Evolutionary conservation across 2,329 filamentous ascomycete genomes (phyloP), one percentile per base, ranked within the genome.

Genomic region (Sporothrix phasma): DNA sequence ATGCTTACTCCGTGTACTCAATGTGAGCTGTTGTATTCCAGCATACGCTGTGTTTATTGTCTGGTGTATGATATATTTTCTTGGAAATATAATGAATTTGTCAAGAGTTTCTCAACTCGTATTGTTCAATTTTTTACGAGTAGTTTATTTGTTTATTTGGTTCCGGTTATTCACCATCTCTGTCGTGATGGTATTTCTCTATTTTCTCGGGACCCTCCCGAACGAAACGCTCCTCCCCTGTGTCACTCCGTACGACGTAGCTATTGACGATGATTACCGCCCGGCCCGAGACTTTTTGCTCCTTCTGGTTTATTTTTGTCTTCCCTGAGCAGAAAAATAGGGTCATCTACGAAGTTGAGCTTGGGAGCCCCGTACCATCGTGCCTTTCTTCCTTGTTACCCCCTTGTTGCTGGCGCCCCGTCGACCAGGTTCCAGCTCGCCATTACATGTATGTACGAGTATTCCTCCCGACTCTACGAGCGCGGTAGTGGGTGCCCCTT

Each of bases 221-320:
- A 37, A 39, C 31, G 19, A 31, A 22, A 37, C 37, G 49, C n/a
- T n/a, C 2, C n/a, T 19, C 51, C 51, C 51, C 31, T 54, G 51
- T 54, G 51, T 22, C 24, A 37, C 31, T 15, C 51, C 31, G 51
- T 39, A 22, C n/a, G n/a, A 54, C 54, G n/a, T 37, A 13, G 11
- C 10, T 13, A 37, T 37, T 17, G 19, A 29, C 19, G 54, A 29
- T 6, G 37, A 19, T n/a, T n/a, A 43, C 41, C 10, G 29, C 47
- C 41, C 41, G 26, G 7, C n/a, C n/a, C 43, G 43, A 19, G 46
- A 11, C 2, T 47, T 39, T 31, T 29, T n/a, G 26, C 26, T 24
- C 26, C 6, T 61, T 15, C 31, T 29, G 45, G 29, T 24, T 51
- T 62, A 62, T 62, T 62, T 62, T 62, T 62, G 54, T 54, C 61